Evolutionary conservation across 176 grass and related monocot species (phyloP), one percentile per base, ranked within the genome.

Genomic region (Carex myosuroides): DNA sequence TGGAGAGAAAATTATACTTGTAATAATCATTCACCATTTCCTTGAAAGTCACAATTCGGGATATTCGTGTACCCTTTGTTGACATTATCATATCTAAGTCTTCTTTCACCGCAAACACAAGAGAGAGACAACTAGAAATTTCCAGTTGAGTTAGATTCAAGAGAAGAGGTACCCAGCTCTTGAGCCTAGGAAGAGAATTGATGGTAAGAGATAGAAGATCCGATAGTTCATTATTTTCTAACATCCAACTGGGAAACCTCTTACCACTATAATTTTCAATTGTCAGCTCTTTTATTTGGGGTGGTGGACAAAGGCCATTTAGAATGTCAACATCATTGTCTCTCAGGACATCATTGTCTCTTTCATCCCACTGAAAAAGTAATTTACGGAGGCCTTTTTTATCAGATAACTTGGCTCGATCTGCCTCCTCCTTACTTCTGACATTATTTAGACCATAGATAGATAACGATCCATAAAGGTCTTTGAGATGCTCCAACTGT

Each of bases 401-500:
- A 4, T 17, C 30, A 7, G 32, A 35, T 68, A 68, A 68, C 29
- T 68, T 68, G 2, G 64, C 32, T 35, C 1, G 64, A 35, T 35
- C 1, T 33, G 32, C 64, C 32, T 68, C 64, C 29, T 68, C 64
- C 14, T 14, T 37, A 39, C 12, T 69, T n/a, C 21, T 1, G n/a
- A 91, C 72, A 60, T 72, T 57, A 22, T 84, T 30, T 30, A 86
- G 64, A 60, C 71, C 17, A 2, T 2, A 0, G 5, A 91, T 88
- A 0, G 0, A 0, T n/a, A 88, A 52, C 0, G 0, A 7, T 17
- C 77, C 84, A 44, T 3, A 66, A 64, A 91, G 60, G 18, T 86
- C 67, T 11, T 61, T 33, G 11, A 91, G 29, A 17, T 29, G 21
- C 71, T 71, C 70, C 8, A 91, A 75, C 44, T 88, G 86, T 14